A percentile compares a stretch with the other conserved stretches of the same genome.
These are phyloP conservation scores for Setaria viridis DNA, from an alignment of 202 grass and related monocot genomes.

Conservation along the genomic window DNA sequence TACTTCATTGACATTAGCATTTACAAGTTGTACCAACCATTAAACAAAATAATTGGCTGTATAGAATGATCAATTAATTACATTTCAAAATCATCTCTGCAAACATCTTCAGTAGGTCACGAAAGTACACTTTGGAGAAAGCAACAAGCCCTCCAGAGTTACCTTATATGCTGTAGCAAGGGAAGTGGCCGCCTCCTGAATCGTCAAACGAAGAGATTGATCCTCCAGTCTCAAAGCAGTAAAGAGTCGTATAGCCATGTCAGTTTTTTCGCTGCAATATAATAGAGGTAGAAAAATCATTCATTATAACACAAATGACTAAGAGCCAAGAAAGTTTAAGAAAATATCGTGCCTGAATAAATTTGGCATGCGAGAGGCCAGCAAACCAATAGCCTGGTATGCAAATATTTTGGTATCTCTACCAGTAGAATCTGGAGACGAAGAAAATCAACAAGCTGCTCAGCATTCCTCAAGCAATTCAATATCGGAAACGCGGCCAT, in stretches of 20 bases:
- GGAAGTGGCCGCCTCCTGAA: slow-evolving; percentile 85
- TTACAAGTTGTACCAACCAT: not conserved
- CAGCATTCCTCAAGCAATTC: slow-evolving; percentile 30
- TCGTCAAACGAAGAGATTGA: slow-evolving; percentile 74
- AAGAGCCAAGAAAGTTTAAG: slow-evolving; percentile 16
- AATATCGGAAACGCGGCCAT: slow-evolving; percentile 24
- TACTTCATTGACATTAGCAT: slow-evolving; percentile 13
- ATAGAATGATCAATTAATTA: not conserved
- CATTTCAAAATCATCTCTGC: slow-evolving; percentile 11
- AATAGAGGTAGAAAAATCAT: slow-evolving; percentile 36
- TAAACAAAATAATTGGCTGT: not conserved
- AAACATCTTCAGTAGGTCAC: not conserved
- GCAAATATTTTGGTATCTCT: slow-evolving; percentile 91
- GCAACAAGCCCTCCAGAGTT: slow-evolving; percentile 29
- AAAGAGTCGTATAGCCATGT: slow-evolving; percentile 91
- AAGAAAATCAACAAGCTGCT: slow-evolving; percentile 38
- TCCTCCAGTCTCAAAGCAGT: slow-evolving; percentile 86
- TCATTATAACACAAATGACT: slow-evolving; percentile 34
- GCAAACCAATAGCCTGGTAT: slow-evolving; percentile 96
- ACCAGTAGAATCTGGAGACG: slow-evolving; percentile 57
- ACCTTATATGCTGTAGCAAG: slow-evolving; percentile 94
- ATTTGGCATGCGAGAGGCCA: slow-evolving; percentile 92
- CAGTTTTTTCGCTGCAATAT: slow-evolving; percentile 80
- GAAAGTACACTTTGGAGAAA: slow-evolving; percentile 5
- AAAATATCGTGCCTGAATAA: slow-evolving; percentile 75